These are phyloP conservation scores for Talaromyces amestolkiae DNA, from an alignment of 2,329 filamentous ascomycete species.

Conservation along the genomic window DNA sequence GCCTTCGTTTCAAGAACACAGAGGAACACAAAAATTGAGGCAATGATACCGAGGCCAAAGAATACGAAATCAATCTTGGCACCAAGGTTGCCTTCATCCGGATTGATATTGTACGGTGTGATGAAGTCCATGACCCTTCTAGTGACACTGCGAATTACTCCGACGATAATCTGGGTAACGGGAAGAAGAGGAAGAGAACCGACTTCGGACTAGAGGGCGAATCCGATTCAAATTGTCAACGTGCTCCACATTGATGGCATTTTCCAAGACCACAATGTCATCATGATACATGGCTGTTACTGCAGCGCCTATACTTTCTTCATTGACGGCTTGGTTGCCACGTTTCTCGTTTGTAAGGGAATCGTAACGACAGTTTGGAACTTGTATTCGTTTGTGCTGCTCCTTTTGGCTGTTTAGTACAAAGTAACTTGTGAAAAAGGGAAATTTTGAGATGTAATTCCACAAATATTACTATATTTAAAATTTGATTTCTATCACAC, in stretches of 20 bases:
- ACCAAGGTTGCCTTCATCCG: neutral
- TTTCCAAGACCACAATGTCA: no score
- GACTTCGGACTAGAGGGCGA: neutral
- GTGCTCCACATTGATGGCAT: no score
- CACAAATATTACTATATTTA: neutral
- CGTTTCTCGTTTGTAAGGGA: no score
- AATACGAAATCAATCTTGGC: neutral
- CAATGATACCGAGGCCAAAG: neutral
- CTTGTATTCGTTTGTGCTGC: no score
- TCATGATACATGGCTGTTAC: no score
- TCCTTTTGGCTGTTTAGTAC: no score
- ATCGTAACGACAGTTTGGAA: no score
- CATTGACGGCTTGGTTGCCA: no score
- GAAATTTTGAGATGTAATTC: neutral
- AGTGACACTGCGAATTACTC: neutral
- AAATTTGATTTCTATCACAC: neutral
- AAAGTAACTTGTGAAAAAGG: neutral
- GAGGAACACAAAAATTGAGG: neutral
- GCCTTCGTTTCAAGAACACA: neutral
- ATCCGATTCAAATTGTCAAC: neutral
- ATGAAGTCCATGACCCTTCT: neutral
- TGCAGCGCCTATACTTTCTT: no score
- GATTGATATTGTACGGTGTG: neutral
- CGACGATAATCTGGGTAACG: neutral
- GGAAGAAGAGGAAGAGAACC: neutral